Conservation (phyloP, 129 eudicot genomes). For the Daucus carota region DNA sequence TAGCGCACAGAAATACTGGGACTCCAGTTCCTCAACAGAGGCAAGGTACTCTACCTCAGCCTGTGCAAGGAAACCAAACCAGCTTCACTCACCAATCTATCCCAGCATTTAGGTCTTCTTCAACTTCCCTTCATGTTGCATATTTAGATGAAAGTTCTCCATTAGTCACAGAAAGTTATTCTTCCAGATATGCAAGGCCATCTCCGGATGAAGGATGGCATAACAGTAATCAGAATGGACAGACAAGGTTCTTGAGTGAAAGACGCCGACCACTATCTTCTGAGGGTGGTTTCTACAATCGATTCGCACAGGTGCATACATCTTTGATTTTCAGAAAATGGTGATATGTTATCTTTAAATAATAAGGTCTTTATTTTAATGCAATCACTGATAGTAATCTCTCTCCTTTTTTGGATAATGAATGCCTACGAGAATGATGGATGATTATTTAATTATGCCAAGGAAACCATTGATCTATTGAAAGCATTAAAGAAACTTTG, state of each 20-base stretch:
- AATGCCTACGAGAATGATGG: background rate
- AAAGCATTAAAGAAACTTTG: no score
- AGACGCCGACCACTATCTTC: constrained; percentile 40
- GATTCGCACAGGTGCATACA: constrained; percentile 39
- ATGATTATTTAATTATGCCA: background rate
- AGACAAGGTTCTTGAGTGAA: constrained; percentile 36
- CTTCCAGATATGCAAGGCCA: constrained; percentile 46
- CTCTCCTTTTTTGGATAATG: background rate
- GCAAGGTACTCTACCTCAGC: constrained; percentile 27
- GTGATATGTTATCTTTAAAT: background rate
- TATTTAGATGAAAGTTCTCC: constrained; percentile 49
- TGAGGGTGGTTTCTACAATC: constrained; percentile 32
- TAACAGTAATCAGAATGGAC: constrained; percentile 39
- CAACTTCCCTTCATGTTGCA: constrained; percentile 36
- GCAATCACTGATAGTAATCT: background rate
- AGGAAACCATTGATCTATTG: background rate
- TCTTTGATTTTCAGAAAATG: background rate
- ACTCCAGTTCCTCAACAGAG: constrained; percentile 29
- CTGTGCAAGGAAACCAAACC: constrained; percentile 44
- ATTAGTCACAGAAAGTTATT: constrained; percentile 31
- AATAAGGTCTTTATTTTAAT: background rate
- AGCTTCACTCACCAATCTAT: constrained; percentile 40
- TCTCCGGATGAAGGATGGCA: constrained; percentile 36
- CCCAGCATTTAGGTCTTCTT: constrained; percentile 42
- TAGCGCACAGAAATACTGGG: constrained; percentile 21